These are phyloP conservation scores for Alliaria petiolata DNA, from an alignment of 345 rosid genomes.

Conservation along the genomic window DNA sequence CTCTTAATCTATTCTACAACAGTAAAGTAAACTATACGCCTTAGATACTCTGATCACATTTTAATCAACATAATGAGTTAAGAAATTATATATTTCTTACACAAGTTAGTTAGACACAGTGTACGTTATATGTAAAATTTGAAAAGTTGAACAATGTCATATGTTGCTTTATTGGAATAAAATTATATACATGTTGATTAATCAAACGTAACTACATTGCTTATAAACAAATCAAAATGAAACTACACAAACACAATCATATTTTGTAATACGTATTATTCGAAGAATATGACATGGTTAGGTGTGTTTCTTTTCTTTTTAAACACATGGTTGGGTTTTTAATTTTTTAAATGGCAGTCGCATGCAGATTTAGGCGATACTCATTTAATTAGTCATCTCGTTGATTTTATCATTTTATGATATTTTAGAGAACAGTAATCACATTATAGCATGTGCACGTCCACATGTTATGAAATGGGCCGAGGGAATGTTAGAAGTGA, in stretches of 20 bases:
- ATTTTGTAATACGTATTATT: background rate
- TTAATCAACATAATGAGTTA: no score
- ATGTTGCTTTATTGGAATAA: background rate
- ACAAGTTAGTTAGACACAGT: background rate
- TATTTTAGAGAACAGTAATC: background rate
- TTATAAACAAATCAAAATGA: background rate
- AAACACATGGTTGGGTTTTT: background rate
- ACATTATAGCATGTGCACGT: background rate
- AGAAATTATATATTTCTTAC: background rate
- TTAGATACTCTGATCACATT: no score
- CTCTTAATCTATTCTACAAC: no score
- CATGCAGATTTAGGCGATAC: constrained; percentile 6
- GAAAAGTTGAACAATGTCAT: background rate
- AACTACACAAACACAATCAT: background rate
- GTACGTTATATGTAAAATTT: background rate
- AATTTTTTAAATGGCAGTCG: background rate
- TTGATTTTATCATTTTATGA: background rate
- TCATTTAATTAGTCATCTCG: background rate
- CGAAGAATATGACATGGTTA: background rate
- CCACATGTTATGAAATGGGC: constrained; percentile 23
- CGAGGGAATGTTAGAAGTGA: background rate
- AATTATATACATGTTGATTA: background rate
- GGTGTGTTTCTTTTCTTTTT: background rate
- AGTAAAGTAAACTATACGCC: no score
- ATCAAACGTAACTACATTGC: no score